Percentiles rank a stretch among this genome's conserved stretches.
These are phyloP conservation scores for Westerdykella ornata DNA, from an alignment of 2,329 filamentous ascomycete genomes.

Conservation along the genomic window DNA sequence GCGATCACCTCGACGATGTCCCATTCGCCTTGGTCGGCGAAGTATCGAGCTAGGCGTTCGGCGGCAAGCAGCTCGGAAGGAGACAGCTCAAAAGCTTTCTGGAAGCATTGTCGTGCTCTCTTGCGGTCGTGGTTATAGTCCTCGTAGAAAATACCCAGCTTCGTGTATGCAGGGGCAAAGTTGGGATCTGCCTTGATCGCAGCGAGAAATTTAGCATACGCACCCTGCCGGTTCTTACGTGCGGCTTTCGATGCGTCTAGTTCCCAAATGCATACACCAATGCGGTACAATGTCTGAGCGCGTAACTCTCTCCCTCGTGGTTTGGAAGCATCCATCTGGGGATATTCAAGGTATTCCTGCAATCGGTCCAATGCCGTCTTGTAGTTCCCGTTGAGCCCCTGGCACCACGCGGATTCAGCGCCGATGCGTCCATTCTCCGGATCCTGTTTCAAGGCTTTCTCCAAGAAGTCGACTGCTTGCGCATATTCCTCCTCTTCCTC, in stretches of 20 bases:
- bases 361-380: constrained; percentile 61
- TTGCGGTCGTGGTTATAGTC: constrained; percentile 86
- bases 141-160: constrained; percentile 80
- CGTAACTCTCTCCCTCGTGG: constrained; percentile 62
- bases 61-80: constrained; percentile 79
- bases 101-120: constrained; percentile 84
- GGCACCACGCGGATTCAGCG: constrained; percentile 88
- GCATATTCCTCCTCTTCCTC: constrained; percentile 88
- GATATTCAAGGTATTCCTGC: constrained; percentile 56
- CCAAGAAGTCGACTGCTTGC: constrained; percentile 73
- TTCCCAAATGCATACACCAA: constrained; percentile 84
- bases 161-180: constrained; percentile 85
- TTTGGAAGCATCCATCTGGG: constrained; percentile 56
- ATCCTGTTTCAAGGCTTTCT: constrained; percentile 67
- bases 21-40: constrained; percentile 90
- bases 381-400: constrained; percentile 73
- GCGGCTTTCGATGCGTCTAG: constrained; percentile 65
- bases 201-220: constrained; percentile 76
- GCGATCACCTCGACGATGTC: constrained; percentile 91
- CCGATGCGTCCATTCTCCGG: constrained; percentile 68
- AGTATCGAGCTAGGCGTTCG: constrained; percentile 75
- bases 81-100: constrained; percentile 92
- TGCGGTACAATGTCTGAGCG: constrained; percentile 76
- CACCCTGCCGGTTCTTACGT: constrained; percentile 71
- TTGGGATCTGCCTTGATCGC: constrained; percentile 82